Percentiles rank a stretch among this genome's conserved stretches.
These are phyloP conservation scores for Alternaria sp. DNA, from an alignment of 2,329 filamentous ascomycete genomes.

Conservation along the genomic window DNA sequence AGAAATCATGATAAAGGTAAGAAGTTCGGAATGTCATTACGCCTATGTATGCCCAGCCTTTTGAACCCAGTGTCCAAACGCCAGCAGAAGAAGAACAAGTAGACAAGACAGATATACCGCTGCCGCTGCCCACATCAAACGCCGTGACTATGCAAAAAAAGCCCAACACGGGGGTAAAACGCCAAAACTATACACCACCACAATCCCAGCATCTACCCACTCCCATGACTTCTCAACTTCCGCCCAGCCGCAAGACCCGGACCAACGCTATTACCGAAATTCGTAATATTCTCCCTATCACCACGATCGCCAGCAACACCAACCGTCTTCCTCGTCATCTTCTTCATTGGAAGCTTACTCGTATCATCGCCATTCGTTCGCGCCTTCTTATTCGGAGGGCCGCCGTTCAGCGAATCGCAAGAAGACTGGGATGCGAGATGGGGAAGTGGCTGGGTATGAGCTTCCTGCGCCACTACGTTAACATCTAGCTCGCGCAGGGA, in stretches of 20 bases:
- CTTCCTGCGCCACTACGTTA: constrained; percentile 50
- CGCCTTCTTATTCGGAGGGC: constrained; percentile 54
- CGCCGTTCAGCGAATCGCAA: constrained; percentile 33
- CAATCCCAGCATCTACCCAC: constrained; percentile 5
- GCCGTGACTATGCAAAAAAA: neutral
- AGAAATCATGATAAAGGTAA: neutral
- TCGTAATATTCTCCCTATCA: constrained; percentile 51
- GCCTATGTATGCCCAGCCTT: neutral
- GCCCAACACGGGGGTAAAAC: neutral
- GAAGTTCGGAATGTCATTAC: neutral
- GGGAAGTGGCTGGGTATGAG: constrained; percentile 39
- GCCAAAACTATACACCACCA: neutral
- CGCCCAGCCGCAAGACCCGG: constrained; percentile 44
- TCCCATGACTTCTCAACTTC: constrained; percentile 49
- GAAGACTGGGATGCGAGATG: constrained; percentile 38
- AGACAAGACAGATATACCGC: neutral
- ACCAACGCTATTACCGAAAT: constrained; percentile 50
- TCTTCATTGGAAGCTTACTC: constrained; percentile 53
- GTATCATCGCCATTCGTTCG: constrained; percentile 43
- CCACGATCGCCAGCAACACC: constrained; percentile 44
- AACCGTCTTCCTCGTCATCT: constrained; percentile 51
- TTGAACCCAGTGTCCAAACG: neutral
- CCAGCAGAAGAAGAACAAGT: neutral
- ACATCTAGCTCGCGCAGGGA: constrained; percentile 57
- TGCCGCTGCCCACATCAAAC: neutral